Conservation (phyloP, 495 filamentous ascomycete species). For the Hyphodiscus hymeniophilus region DNA sequence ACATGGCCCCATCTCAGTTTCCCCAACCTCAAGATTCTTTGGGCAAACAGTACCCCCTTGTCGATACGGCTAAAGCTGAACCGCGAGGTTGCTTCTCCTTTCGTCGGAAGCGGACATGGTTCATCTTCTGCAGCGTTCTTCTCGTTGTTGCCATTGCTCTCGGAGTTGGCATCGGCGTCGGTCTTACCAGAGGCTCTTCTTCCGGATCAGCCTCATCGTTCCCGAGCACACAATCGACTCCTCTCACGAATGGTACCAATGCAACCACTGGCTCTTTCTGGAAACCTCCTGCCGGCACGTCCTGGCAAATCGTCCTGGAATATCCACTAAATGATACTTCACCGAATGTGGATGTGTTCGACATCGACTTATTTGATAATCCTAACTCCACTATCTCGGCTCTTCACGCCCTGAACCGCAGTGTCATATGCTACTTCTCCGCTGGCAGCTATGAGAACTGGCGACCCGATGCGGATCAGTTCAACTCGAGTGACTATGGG, state of each 20-base stretch:
- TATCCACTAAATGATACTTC: constrained; percentile 36
- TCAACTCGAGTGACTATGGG: constrained; percentile 44
- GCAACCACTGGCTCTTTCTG: constrained; percentile 31
- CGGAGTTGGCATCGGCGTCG: constrained; percentile 45
- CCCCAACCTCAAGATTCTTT: neutral
- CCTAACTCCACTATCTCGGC: constrained; percentile 31
- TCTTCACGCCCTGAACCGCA: constrained; percentile 40
- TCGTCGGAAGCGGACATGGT: constrained; percentile 2
- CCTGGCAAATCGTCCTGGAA: constrained; percentile 48
- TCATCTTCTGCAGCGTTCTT: constrained; percentile 6
- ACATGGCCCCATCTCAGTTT: neutral
- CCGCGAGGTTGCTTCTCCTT: neutral
- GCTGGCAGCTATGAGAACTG: constrained; percentile 49
- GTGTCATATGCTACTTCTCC: constrained; percentile 68
- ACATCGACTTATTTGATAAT: constrained; percentile 56
- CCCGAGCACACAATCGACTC: neutral
- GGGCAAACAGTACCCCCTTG: neutral
- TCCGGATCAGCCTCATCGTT: neutral
- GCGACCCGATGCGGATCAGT: constrained; percentile 46
- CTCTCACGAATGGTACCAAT: constrained; percentile 8
- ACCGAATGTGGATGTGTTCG: constrained; percentile 41
- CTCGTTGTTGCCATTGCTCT: constrained; percentile 41
- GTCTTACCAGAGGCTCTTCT: constrained; percentile 26
- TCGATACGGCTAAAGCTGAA: neutral
- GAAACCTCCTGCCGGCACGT: constrained; percentile 39